A percentile compares a stretch with the other conserved stretches of the same genome.
phyloP scores from a whole-genome alignment of 2,329 filamentous ascomycete genomes.

The Pleurostoma richardsiae region DNA sequence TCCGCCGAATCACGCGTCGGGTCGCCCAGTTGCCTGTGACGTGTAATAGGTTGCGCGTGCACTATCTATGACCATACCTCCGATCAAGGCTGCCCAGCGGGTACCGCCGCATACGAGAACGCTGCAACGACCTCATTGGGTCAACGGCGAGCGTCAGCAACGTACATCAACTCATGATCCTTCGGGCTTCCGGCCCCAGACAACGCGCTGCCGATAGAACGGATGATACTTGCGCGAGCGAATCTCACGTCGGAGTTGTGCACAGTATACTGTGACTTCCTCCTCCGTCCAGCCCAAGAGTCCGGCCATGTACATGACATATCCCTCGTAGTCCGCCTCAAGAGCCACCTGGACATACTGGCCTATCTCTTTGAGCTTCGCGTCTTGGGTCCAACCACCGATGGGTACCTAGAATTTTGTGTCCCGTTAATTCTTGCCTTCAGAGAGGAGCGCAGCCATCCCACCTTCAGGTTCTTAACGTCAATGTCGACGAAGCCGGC shows the following conservation, averaged over 20 bases:
- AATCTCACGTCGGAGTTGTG: conserved; percentile 24
- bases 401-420: conserved; percentile 12
- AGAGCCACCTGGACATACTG: conserved; percentile 6
- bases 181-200: conserved; percentile 21
- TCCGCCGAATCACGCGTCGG: too few relatives aligned
- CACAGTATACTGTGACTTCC: conserved; percentile 26
- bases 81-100: too few relatives aligned
- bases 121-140: too few relatives aligned
- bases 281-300: conserved; percentile 28
- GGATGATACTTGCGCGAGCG: conserved; percentile 19
- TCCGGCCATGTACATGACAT: conserved; percentile 23
- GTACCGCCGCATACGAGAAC: too few relatives aligned
- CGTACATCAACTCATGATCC: too few relatives aligned
- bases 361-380: conserved; percentile 18
- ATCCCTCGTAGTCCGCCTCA: conserved; percentile 7
- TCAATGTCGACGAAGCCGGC: conserved; percentile 54
- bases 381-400: conserved; percentile 20
- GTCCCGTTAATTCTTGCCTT: background rate
- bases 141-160: too few relatives aligned
- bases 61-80: too few relatives aligned
- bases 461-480: conserved; percentile 43
- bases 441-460: background rate
- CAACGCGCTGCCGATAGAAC: conserved; percentile 20
- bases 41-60: too few relatives aligned
- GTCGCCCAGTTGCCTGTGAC: too few relatives aligned